phyloP scores from a whole-genome alignment of 768 basidiomycete genomes.

The Leccinum variicolor region DNA sequence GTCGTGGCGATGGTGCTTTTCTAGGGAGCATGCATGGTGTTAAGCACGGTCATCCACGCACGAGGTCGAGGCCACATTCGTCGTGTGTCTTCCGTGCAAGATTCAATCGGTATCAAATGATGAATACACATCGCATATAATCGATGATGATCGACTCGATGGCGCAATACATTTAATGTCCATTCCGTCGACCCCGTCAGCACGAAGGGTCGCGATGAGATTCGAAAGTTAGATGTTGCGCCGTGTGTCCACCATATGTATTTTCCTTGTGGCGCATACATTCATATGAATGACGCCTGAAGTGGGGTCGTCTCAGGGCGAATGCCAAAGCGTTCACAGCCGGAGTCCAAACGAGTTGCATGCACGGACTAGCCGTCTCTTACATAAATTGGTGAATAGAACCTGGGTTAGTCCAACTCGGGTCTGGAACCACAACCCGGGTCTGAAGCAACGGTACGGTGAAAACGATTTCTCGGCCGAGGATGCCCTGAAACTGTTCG shows the following conservation, averaged over 20 bases:
- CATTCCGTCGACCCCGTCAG: neutral
- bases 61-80: neutral
- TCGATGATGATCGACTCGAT: constrained; percentile 2
- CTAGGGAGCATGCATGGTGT: neutral
- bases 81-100: neutral
- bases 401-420: neutral
- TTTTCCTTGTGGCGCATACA: neutral
- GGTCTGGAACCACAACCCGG: neutral
- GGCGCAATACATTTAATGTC: neutral
- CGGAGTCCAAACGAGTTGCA: neutral
- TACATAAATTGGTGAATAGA: neutral
- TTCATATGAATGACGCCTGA: neutral
- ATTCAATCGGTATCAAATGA: neutral
- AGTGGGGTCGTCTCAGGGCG: neutral
- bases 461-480: neutral
- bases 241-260: neutral
- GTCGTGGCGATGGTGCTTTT: neutral
- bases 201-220: neutral
- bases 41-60: neutral
- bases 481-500: neutral
- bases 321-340: neutral
- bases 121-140: neutral
- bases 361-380: neutral
- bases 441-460: neutral
- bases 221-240: neutral